phyloP scores from a whole-genome alignment of 345 rosid genomes.

The Nasturtium officinale region DNA sequence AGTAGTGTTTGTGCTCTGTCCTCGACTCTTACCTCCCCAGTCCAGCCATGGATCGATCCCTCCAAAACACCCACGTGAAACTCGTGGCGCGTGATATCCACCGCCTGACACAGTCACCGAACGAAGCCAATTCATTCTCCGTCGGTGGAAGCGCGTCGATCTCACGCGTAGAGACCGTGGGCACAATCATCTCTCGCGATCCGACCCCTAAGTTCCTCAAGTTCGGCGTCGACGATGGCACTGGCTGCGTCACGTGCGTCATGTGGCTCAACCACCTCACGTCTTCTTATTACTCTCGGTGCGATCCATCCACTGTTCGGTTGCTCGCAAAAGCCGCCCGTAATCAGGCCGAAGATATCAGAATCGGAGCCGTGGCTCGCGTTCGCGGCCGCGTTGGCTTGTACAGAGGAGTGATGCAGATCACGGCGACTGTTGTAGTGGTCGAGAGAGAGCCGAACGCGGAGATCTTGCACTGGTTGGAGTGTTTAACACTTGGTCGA shows the following conservation, averaged over 20 bases:
- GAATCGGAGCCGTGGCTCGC: slow-evolving; percentile 60
- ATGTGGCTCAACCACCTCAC: slow-evolving; percentile 81
- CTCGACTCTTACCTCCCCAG: not conserved
- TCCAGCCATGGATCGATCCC: slow-evolving; percentile 45
- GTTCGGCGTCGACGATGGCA: slow-evolving; percentile 69
- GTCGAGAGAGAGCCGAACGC: slow-evolving; percentile 77
- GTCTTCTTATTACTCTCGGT: slow-evolving; percentile 59
- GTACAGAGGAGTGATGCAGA: slow-evolving; percentile 65
- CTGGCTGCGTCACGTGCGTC: slow-evolving; percentile 65
- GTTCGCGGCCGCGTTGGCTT: slow-evolving; percentile 69
- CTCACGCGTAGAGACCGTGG: slow-evolving; percentile 67
- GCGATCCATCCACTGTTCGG: slow-evolving; percentile 50
- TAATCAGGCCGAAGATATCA: slow-evolving; percentile 47
- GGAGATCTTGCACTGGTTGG: slow-evolving; percentile 81
- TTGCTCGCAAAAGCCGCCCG: slow-evolving; percentile 53
- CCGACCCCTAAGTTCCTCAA: slow-evolving; percentile 64
- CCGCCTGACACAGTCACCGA: slow-evolving; percentile 47
- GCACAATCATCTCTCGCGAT: slow-evolving; percentile 59
- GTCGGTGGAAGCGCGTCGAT: slow-evolving; percentile 46
- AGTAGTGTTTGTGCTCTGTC: not conserved
- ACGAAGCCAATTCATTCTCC: slow-evolving; percentile 45
- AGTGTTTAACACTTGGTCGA: slow-evolving; percentile 58
- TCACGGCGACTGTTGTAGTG: slow-evolving; percentile 61
- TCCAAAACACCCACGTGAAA: slow-evolving; percentile 57
- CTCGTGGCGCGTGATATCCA: slow-evolving; percentile 60